phyloP scores from a whole-genome alignment of 805 yeast genomes.

The Schwanniomyces yamadae region DNA sequence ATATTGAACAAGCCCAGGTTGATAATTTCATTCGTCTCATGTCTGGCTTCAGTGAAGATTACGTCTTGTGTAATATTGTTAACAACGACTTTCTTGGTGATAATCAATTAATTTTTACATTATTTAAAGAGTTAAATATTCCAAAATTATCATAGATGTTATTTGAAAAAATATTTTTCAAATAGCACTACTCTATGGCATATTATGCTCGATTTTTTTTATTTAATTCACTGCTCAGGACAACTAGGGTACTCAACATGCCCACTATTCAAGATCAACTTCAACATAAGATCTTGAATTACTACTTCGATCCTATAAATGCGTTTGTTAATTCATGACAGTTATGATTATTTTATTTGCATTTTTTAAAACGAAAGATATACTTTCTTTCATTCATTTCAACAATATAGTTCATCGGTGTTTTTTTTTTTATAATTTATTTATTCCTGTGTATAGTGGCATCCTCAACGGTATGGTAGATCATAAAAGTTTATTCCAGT shows the following conservation, averaged over 20 bases:
- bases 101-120: slow-evolving; percentile 54
- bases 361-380: slow-evolving; percentile 4
- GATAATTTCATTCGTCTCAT: slow-evolving; percentile 42
- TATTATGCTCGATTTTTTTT: slow-evolving; percentile 8
- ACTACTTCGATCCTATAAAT: slow-evolving; percentile 8
- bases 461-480: slow-evolving; percentile 50
- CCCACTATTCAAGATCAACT: slow-evolving; percentile 20
- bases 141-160: slow-evolving; percentile 10
- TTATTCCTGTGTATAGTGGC: slow-evolving; percentile 40
- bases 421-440: slow-evolving; percentile 15
- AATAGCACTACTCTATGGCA: no score
- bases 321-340: slow-evolving; percentile 19
- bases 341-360: slow-evolving; percentile 9
- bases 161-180: not conserved
- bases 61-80: slow-evolving; percentile 80
- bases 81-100: slow-evolving; percentile 73
- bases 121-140: slow-evolving; percentile 41
- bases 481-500: not conserved
- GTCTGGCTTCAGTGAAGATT: slow-evolving; percentile 51
- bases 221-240: slow-evolving; percentile 4
- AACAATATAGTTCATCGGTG: slow-evolving; percentile 20
- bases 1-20: slow-evolving; percentile 26
- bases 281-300: slow-evolving; percentile 22
- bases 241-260: slow-evolving; percentile 34
- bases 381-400: slow-evolving; percentile 25